Percentiles rank a stretch among this genome's conserved stretches.
phyloP scores from a whole-genome alignment of 2,329 filamentous ascomycete species.

The Arthrinium puccinioides region DNA sequence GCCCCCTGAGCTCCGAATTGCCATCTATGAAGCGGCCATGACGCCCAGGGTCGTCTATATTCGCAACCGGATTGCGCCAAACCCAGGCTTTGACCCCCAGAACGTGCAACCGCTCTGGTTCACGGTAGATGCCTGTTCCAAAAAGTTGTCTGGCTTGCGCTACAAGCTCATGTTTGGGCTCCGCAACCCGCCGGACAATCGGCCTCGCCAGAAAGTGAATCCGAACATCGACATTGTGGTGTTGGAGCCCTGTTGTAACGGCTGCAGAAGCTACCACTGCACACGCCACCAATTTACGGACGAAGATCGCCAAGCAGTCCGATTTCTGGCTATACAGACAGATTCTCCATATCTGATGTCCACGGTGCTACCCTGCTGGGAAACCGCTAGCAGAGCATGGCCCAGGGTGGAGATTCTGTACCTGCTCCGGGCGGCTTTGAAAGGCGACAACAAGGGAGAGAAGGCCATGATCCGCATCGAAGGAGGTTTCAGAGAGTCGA shows the following conservation, averaged over 20 bases:
- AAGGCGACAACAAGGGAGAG: conserved; percentile 12
- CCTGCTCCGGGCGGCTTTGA: conserved; percentile 17
- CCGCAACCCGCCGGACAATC: not conserved
- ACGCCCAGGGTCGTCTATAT: conserved; percentile 19
- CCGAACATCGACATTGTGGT: conserved; percentile 18
- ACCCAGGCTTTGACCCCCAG: conserved; percentile 10
- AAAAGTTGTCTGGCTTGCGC: conserved; percentile 10
- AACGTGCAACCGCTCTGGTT: conserved; percentile 19
- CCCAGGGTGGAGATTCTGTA: conserved; percentile 21
- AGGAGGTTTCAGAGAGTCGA: conserved; percentile 11
- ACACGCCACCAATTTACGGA: conserved; percentile 17
- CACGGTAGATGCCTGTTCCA: conserved; percentile 12
- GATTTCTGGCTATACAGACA: conserved; percentile 18
- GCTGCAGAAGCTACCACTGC: conserved; percentile 19
- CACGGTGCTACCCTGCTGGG: conserved; percentile 12
- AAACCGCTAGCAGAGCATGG: conserved; percentile 18
- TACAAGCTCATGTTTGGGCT: conserved; percentile 18
- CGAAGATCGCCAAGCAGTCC: conserved; percentile 16
- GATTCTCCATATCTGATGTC: conserved; percentile 15
- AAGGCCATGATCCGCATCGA: conserved; percentile 21
- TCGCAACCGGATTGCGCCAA: conserved; percentile 15
- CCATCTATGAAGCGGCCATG: conserved; percentile 22
- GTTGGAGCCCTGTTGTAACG: conserved; percentile 22
- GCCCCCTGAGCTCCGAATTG: conserved; percentile 18
- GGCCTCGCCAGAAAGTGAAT: conserved; percentile 14